Conservation (phyloP, 1,284 basidiomycete species). For the Megacollybia platyphylla region DNA sequence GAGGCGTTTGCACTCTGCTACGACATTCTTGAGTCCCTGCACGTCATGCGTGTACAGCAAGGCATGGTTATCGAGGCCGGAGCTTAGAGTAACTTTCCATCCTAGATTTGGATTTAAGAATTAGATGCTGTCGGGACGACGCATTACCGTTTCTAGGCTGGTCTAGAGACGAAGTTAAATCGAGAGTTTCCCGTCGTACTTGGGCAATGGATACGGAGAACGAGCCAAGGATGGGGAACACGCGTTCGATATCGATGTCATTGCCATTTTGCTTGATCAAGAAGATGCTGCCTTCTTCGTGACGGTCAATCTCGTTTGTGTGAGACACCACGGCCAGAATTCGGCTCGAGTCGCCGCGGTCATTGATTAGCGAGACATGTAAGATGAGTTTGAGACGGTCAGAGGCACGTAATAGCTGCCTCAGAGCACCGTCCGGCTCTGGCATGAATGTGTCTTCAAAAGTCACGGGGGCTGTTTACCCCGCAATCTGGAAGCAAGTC, state of each 20-base stretch:
- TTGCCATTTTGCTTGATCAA: constrained; percentile 22
- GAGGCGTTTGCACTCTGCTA: constrained; percentile 37
- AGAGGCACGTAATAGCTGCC: constrained; percentile 20
- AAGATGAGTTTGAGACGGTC: constrained; percentile 27
- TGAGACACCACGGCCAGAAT: constrained; percentile 24
- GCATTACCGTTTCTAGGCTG: constrained; percentile 17
- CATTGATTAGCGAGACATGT: constrained; percentile 13
- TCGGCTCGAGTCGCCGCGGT: constrained; percentile 10
- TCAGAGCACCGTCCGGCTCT: constrained; percentile 5
- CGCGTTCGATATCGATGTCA: constrained; percentile 28
- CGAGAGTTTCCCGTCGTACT: constrained; percentile 18
- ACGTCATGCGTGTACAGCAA: constrained; percentile 34
- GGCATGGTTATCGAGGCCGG: constrained; percentile 23
- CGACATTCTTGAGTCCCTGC: constrained; percentile 26
- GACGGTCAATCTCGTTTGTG: constrained; percentile 13
- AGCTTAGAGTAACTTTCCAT: constrained; percentile 32
- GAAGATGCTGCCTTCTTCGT: constrained; percentile 33
- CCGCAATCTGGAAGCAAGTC: neutral
- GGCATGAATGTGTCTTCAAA: constrained; percentile 2
- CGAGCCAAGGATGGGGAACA: constrained; percentile 35
- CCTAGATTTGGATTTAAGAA: constrained; percentile 13
- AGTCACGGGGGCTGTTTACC: neutral
- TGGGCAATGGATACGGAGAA: constrained; percentile 44
- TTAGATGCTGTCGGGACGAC: neutral
- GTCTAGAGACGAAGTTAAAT: constrained; percentile 12